Conservation (phyloP, 805 yeast species). For the Maudiozyma bulderi region DNA sequence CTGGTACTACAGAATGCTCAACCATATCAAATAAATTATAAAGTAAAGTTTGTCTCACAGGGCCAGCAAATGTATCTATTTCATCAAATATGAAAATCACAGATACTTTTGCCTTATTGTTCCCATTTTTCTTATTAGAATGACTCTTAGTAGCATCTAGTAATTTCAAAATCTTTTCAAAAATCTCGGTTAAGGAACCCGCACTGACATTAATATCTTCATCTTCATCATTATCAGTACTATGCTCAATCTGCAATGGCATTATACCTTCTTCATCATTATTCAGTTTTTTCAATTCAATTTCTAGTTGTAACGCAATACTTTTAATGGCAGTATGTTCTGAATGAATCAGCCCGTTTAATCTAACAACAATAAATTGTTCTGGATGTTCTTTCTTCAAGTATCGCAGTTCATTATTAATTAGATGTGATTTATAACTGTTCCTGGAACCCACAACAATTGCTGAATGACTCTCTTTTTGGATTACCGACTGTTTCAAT, state of each 20-base stretch:
- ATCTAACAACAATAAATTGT: conserved; percentile 50
- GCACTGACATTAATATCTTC: conserved; percentile 35
- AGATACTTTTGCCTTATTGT: conserved; percentile 37
- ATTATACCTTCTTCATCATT: conserved; percentile 3
- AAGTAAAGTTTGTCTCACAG: conserved; percentile 68
- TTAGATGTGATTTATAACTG: conserved; percentile 60
- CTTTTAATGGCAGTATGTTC: conserved; percentile 76
- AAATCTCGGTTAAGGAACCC: conserved; percentile 49
- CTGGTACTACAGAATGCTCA: conserved; percentile 58
- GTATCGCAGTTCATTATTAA: conserved; percentile 46
- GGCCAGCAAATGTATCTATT: conserved; percentile 66
- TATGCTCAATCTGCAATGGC: not conserved
- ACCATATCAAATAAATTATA: conserved; percentile 85
- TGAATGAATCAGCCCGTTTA: conserved; percentile 63
- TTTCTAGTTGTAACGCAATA: conserved; percentile 75
- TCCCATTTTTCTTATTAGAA: conserved; percentile 4
- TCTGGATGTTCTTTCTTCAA: conserved; percentile 34
- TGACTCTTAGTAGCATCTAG: conserved; percentile 32
- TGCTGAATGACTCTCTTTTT: conserved; percentile 73
- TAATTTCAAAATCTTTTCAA: conserved; percentile 45
- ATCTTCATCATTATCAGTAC: not conserved
- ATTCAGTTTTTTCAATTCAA: conserved; percentile 29
- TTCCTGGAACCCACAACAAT: conserved; percentile 73
- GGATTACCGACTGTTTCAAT: conserved; percentile 53
- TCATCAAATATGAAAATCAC: conserved; percentile 78